Conservation (phyloP, 306 rosid species). For the Abrus pulchellus region DNA sequence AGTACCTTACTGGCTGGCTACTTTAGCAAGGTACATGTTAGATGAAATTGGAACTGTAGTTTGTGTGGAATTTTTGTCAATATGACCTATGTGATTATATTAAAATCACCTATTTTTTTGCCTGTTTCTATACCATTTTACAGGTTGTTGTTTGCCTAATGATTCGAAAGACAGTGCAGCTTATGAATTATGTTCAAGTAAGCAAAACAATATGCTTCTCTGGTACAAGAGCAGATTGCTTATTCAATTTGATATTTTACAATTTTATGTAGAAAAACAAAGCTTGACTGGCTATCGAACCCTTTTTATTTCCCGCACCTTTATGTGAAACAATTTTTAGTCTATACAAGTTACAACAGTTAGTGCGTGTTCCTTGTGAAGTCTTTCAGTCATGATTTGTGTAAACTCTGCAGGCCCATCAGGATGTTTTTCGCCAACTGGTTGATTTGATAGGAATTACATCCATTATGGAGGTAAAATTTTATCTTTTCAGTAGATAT, state of each 20-base stretch:
- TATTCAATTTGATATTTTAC: constrained; percentile 25
- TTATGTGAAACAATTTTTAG: constrained; percentile 16
- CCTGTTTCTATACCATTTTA: constrained; percentile 29
- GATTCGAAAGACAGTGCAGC: constrained; percentile 92
- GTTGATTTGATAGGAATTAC: constrained; percentile 99
- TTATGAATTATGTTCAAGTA: constrained; percentile 98
- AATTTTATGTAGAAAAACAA: background rate
- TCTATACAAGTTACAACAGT: background rate
- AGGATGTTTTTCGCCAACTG: constrained; percentile 83
- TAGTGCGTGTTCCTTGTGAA: constrained; percentile 29
- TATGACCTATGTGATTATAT: constrained; percentile 22
- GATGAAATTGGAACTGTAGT: constrained; percentile 39
- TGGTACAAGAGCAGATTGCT: constrained; percentile 10
- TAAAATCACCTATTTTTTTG: constrained; percentile 30
- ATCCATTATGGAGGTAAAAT: constrained; percentile 96
- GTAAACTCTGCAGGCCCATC: constrained; percentile 80
- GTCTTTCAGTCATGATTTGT: constrained; percentile 40
- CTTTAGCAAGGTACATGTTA: constrained; percentile 84
- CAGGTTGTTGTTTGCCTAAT: constrained; percentile 96
- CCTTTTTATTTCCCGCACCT: constrained; percentile 18
- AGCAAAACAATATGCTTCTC: constrained; percentile 41
- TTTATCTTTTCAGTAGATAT: constrained; percentile 18
- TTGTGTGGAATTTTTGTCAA: constrained; percentile 30
- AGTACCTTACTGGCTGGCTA: constrained; percentile 91
- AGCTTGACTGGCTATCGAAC: background rate